These are phyloP conservation scores for Naganishia liquefaciens DNA, from an alignment of 1,284 basidiomycete species.

Conservation along the genomic window DNA sequence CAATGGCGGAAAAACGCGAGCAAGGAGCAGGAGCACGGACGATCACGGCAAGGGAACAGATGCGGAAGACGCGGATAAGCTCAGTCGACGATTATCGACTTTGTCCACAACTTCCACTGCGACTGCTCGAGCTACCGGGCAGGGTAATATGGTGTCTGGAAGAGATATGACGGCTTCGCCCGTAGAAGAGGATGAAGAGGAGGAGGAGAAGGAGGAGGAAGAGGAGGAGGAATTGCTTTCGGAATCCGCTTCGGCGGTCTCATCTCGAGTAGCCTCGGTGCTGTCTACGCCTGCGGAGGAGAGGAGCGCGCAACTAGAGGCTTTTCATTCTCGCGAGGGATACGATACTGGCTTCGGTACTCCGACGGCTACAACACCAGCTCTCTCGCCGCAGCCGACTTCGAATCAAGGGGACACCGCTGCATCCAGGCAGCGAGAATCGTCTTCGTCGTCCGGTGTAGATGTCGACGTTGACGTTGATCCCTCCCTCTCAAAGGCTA, in stretches of 20 bases:
- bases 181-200: slow-evolving; percentile 14
- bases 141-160: not conserved
- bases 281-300: slow-evolving; percentile 31
- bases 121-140: slow-evolving; percentile 11
- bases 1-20: not conserved
- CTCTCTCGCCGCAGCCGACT: slow-evolving; percentile 26
- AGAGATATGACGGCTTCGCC: slow-evolving; percentile 25
- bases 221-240: slow-evolving; percentile 25
- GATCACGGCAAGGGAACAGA: not conserved
- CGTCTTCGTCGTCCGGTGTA: slow-evolving; percentile 21
- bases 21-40: not conserved
- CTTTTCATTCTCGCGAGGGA: not conserved
- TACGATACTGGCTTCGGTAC: not conserved
- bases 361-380: slow-evolving; percentile 8
- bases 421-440: not conserved
- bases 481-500: slow-evolving; percentile 13
- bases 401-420: not conserved
- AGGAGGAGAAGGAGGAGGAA: slow-evolving; percentile 6
- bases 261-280: slow-evolving; percentile 22
- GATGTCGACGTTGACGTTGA: slow-evolving; percentile 23
- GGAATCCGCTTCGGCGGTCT: slow-evolving; percentile 19
- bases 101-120: slow-evolving; percentile 15
- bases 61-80: slow-evolving; percentile 23
- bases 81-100: slow-evolving; percentile 15
- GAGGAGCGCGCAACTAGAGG: slow-evolving; percentile 11